Conservation (phyloP, 306 rosid species). For the Ceratonia siliqua region DNA sequence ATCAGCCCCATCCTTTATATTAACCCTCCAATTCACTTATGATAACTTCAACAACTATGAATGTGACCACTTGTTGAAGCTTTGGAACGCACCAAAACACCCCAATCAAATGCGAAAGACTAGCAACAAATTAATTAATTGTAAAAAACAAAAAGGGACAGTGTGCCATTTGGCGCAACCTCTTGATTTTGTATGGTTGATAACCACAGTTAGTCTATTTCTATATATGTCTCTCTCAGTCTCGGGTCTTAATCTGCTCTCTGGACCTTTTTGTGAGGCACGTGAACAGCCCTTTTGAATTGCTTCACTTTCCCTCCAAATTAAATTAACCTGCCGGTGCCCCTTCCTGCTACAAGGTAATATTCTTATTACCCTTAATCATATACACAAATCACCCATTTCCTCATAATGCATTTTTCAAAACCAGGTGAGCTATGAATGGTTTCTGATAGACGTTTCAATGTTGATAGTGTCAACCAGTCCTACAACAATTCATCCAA, state of each 20-base stretch:
- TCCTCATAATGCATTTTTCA: not conserved
- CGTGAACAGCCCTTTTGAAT: constrained; percentile 43
- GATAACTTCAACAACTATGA: constrained; percentile 7
- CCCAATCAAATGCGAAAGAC: not conserved
- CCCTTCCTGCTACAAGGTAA: not conserved
- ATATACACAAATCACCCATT: not conserved
- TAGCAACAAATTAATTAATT: not conserved
- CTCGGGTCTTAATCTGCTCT: constrained; percentile 43
- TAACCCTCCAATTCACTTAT: not conserved
- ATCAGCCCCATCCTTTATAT: not conserved
- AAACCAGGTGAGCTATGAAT: not conserved
- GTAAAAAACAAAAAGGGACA: not conserved
- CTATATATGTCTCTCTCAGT: not conserved
- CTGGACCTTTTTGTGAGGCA: constrained; percentile 36
- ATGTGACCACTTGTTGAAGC: constrained; percentile 28
- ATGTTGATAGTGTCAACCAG: constrained; percentile 1
- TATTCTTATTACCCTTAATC: not conserved
- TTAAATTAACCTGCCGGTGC: no score
- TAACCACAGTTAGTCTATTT: not conserved
- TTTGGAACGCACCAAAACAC: constrained; percentile 10
- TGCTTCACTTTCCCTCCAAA: constrained; percentile 36
- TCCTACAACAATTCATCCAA: not conserved
- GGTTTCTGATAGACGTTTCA: not conserved
- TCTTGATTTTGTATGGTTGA: not conserved
- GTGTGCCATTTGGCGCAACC: not conserved